These are phyloP conservation scores for Aspergillus cejpii DNA, from an alignment of 2,329 filamentous ascomycete species.

Conservation along the genomic window DNA sequence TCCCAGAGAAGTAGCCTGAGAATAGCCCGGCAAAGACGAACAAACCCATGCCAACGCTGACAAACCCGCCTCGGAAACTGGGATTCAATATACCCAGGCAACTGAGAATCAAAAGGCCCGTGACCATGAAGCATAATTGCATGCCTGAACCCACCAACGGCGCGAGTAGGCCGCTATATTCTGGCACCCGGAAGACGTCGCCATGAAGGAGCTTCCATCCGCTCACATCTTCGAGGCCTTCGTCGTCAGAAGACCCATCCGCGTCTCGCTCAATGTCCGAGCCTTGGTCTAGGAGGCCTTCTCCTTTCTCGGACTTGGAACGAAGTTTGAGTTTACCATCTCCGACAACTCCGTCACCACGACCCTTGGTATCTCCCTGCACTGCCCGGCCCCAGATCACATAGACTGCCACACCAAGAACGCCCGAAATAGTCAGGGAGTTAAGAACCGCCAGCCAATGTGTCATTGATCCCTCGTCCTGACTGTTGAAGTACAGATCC, in stretches of 20 bases:
- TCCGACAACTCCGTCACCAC: constrained; percentile 59
- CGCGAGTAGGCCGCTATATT: constrained; percentile 64
- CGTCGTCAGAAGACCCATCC: constrained; percentile 61
- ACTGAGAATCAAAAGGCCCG: constrained; percentile 64
- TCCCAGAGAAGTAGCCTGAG: constrained; percentile 79
- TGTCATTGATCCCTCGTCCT: constrained; percentile 71
- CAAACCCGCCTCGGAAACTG: constrained; percentile 81
- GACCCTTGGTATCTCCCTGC: constrained; percentile 68
- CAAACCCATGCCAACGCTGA: constrained; percentile 73
- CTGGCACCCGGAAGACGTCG: constrained; percentile 76
- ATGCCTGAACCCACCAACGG: constrained; percentile 78
- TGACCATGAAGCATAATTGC: constrained; percentile 76
- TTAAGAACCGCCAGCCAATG: constrained; percentile 88
- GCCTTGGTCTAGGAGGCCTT: constrained; percentile 54
- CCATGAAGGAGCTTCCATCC: constrained; percentile 85
- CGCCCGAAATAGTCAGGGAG: constrained; percentile 72
- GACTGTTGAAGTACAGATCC: constrained; percentile 85
- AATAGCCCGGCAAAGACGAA: constrained; percentile 79
- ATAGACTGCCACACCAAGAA: constrained; percentile 70
- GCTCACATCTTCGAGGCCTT: constrained; percentile 68
- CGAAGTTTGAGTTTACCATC: constrained; percentile 55
- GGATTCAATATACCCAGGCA: constrained; percentile 75
- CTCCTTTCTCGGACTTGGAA: constrained; percentile 48
- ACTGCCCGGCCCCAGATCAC: constrained; percentile 76
- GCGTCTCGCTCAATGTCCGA: constrained; percentile 48